phyloP scores from a whole-genome alignment of 805 yeast genomes.

The Nakazawaea molendinolei region DNA sequence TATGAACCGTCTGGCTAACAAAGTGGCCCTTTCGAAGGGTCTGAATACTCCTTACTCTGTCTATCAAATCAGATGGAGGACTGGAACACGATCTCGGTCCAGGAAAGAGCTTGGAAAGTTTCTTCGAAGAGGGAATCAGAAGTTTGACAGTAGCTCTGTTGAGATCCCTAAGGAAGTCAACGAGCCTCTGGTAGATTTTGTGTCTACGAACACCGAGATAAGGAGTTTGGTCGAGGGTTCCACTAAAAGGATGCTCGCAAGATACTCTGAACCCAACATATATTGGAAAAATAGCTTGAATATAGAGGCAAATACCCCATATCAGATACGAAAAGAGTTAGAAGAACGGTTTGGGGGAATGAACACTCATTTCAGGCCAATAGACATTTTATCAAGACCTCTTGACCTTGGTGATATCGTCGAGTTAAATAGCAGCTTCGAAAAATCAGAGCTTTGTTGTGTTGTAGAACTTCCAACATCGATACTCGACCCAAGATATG shows the following conservation, averaged over 20 bases:
- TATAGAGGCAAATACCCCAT: constrained; percentile 14
- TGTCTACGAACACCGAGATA: constrained; percentile 17
- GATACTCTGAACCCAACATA: constrained; percentile 24
- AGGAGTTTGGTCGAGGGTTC: constrained; percentile 18
- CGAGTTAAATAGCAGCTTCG: constrained; percentile 34
- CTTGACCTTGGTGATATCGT: constrained; percentile 59
- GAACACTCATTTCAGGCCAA: constrained; percentile 11
- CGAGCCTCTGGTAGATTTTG: background rate
- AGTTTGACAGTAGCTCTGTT: constrained; percentile 1
- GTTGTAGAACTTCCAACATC: constrained; percentile 47
- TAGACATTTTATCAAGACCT: constrained; percentile 20
- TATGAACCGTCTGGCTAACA: no score
- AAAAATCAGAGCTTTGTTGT: constrained; percentile 42
- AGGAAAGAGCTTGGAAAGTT: constrained; percentile 5
- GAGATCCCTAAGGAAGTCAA: background rate
- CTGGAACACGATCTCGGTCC: background rate
- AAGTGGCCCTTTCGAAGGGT: no score
- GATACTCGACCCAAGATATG: constrained; percentile 46
- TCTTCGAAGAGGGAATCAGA: background rate
- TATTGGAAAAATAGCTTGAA: constrained; percentile 21
- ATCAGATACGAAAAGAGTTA: constrained; percentile 12
- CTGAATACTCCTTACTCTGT: no score
- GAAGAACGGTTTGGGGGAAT: constrained; percentile 15
- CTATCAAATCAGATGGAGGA: background rate
- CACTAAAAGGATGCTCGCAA: constrained; percentile 16